Percentiles rank a stretch among this genome's conserved stretches.
phyloP scores from a whole-genome alignment of 805 yeast genomes.

The Kuraishia ogatae region DNA sequence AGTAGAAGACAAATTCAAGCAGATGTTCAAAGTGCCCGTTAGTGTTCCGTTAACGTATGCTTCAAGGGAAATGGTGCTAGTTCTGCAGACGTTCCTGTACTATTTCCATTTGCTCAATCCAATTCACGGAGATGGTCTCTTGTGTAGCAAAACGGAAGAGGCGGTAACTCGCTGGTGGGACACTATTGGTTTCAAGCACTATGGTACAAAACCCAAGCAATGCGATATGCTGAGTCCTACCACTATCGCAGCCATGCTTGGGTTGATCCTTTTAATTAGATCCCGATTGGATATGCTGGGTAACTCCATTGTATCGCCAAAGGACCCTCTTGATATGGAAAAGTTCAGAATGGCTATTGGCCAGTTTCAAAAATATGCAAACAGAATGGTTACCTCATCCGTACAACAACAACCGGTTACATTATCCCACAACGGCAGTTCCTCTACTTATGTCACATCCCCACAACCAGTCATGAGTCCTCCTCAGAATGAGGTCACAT shows the following conservation, averaged over 20 bases:
- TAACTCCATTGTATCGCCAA: conserved; percentile 52
- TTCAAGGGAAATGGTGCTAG: conserved; percentile 60
- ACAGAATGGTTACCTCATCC: not conserved
- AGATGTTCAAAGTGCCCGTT: conserved; percentile 53
- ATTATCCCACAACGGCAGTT: not conserved
- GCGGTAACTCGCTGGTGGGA: conserved; percentile 83
- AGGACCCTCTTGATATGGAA: conserved; percentile 78
- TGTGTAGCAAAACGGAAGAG: conserved; percentile 68
- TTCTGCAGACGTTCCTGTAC: conserved; percentile 68
- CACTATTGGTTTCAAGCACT: conserved; percentile 47
- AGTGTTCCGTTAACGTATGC: conserved; percentile 55
- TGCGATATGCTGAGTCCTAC: conserved; percentile 48
- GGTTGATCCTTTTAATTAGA: conserved; percentile 62
- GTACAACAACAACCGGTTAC: not conserved
- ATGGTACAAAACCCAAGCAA: conserved; percentile 13
- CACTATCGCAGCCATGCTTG: conserved; percentile 67
- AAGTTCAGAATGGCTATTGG: conserved; percentile 59
- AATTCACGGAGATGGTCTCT: conserved; percentile 69
- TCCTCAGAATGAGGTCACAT: not conserved
- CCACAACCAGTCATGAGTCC: not conserved
- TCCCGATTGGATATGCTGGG: conserved; percentile 52
- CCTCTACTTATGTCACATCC: not conserved
- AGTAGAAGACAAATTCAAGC: conserved; percentile 71
- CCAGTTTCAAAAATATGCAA: conserved; percentile 56
- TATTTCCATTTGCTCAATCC: conserved; percentile 72